A percentile compares a stretch with the other conserved stretches of the same genome.
These are phyloP conservation scores for Ballota nigra DNA, from an alignment of 257 asterid genomes.

Conservation along the genomic window DNA sequence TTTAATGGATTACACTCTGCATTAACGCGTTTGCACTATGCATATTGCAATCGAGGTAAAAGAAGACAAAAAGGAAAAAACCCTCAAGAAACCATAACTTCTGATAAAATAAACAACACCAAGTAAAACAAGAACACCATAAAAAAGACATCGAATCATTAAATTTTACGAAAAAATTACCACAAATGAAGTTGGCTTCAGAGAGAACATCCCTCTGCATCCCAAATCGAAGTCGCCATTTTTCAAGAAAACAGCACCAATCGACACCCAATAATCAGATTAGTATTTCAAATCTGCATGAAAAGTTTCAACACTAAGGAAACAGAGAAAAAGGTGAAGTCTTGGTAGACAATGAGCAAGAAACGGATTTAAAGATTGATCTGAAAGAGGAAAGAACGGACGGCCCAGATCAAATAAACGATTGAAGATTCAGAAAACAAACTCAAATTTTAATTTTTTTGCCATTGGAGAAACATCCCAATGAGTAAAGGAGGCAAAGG, in stretches of 20 bases:
- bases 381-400: constrained; percentile 24
- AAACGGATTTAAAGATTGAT: constrained; percentile 28
- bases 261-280: constrained; percentile 30
- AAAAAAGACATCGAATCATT: constrained; percentile 17
- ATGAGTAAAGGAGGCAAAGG: constrained; percentile 34
- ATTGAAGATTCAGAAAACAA: constrained; percentile 27
- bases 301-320: constrained; percentile 32
- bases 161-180: neutral
- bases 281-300: constrained; percentile 25
- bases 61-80: too few species aligned
- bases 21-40: too few species aligned
- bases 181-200: constrained; percentile 46
- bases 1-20: too few species aligned
- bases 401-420: constrained; percentile 42
- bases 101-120: constrained; percentile 19
- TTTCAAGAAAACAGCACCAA: constrained; percentile 20
- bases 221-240: constrained; percentile 41
- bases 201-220: constrained; percentile 36
- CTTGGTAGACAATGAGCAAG: constrained; percentile 29
- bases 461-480: constrained; percentile 32
- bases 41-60: too few species aligned
- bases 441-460: constrained; percentile 36
- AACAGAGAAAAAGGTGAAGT: constrained; percentile 25
- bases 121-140: constrained; percentile 17
- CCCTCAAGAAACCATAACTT: too few species aligned